These are phyloP conservation scores for Hordeum pubiflorum DNA, from an alignment of 202 grass and related monocot species.

Conservation along the genomic window DNA sequence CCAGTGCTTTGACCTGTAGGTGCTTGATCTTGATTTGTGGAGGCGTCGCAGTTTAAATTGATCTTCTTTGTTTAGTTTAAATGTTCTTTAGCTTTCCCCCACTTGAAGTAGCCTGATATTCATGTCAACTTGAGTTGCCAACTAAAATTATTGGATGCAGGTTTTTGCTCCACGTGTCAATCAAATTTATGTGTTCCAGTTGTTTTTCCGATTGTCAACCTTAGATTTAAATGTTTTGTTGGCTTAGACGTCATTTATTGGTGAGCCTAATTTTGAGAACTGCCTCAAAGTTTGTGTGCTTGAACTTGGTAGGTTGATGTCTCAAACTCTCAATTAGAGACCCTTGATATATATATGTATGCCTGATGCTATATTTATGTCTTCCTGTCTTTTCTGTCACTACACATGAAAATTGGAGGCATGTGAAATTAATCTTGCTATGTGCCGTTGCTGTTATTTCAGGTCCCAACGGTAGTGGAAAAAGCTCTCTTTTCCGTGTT, in stretches of 20 bases:
- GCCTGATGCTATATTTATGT: neutral
- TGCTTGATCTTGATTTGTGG: neutral
- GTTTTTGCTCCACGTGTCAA: no score
- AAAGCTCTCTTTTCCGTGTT: slow-evolving; percentile 98
- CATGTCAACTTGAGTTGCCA: no score
- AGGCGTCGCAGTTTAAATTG: neutral
- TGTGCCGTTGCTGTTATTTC: slow-evolving; percentile 30
- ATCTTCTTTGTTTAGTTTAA: neutral
- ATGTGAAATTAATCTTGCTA: neutral
- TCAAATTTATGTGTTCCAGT: neutral
- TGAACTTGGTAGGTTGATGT: neutral
- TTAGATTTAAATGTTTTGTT: neutral
- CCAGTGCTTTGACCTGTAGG: neutral
- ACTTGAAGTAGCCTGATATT: no score
- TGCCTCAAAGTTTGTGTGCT: neutral
- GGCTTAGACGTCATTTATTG: neutral
- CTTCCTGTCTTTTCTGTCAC: neutral
- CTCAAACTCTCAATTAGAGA: neutral
- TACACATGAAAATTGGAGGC: neutral
- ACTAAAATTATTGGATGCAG: no score
- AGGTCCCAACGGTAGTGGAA: slow-evolving; percentile 98
- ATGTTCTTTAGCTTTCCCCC: no score
- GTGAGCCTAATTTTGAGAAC: neutral
- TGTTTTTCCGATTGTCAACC: neutral
- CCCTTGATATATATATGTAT: neutral